These are phyloP conservation scores for Puccinia polysora DNA, from an alignment of 1,284 basidiomycete species.

Conservation along the genomic window DNA sequence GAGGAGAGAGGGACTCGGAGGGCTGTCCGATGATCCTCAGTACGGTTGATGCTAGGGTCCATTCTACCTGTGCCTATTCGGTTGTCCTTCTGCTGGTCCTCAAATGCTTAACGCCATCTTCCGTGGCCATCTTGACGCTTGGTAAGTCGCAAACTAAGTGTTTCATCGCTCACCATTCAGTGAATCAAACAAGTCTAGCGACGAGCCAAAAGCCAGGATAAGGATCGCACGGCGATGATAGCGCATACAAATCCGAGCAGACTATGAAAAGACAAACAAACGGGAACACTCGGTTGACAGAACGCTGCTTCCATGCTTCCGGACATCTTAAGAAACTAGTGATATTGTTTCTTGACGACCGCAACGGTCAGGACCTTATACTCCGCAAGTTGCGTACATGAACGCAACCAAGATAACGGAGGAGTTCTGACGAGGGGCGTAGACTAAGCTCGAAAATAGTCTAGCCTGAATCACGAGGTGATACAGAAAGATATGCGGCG, in stretches of 20 bases:
- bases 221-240: slow-evolving; percentile 12
- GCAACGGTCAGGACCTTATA: neutral
- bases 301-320: slow-evolving; percentile 22
- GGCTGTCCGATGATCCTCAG: slow-evolving; percentile 8
- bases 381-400: neutral
- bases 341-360: slow-evolving; percentile 21
- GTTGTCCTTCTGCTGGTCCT: slow-evolving; percentile 11
- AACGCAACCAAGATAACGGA: neutral
- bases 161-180: slow-evolving; percentile 15
- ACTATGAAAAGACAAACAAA: slow-evolving; percentile 13
- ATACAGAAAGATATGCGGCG: neutral
- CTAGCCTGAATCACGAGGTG: slow-evolving; percentile 7
- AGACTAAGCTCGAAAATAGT: slow-evolving; percentile 10
- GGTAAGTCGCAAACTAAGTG: slow-evolving; percentile 23
- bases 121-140: slow-evolving; percentile 24
- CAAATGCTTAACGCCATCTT: slow-evolving; percentile 28
- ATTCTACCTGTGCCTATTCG: slow-evolving; percentile 13
- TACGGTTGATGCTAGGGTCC: slow-evolving; percentile 9
- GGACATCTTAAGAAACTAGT: slow-evolving; percentile 14
- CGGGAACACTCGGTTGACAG: slow-evolving; percentile 26
- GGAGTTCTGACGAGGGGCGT: slow-evolving; percentile 21
- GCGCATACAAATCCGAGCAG: slow-evolving; percentile 25
- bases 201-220: slow-evolving; percentile 12
- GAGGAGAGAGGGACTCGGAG: slow-evolving; percentile 2
- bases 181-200: slow-evolving; percentile 16